Percentiles rank a stretch among this genome's conserved stretches.
These are phyloP conservation scores for Talaromyces sp. DNA, from an alignment of 2,329 filamentous ascomycete genomes.

Conservation along the genomic window DNA sequence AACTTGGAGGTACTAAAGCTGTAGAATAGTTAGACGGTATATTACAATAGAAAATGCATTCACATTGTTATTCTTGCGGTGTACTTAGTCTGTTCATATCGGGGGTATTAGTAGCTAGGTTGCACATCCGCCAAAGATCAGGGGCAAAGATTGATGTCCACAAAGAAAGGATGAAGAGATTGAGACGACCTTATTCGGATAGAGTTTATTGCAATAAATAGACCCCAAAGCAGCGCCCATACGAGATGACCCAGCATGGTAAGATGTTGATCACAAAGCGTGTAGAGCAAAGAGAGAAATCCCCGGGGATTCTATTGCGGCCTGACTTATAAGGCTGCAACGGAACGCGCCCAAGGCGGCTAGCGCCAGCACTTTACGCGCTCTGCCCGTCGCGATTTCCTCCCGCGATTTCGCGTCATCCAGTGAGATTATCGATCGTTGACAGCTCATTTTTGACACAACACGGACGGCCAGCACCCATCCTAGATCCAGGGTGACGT, in stretches of 20 bases:
- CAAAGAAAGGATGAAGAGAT: not conserved
- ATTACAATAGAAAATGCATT: not conserved
- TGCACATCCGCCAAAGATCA: not conserved
- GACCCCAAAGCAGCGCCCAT: not conserved
- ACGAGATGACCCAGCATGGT: not conserved
- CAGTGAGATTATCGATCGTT: not conserved
- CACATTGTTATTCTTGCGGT: not conserved
- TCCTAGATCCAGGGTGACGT: not conserved
- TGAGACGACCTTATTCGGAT: too few relatives aligned
- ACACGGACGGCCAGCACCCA: not conserved
- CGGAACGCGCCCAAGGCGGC: not conserved
- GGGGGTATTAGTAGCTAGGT: not conserved
- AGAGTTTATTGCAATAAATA: not conserved
- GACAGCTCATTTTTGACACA: slow-evolving; percentile 1
- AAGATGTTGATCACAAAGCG: not conserved
- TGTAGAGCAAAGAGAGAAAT: not conserved
- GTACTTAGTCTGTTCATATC: not conserved
- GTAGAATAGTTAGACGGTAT: not conserved
- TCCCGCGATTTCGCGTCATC: slow-evolving; percentile 13
- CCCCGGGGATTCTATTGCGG: not conserved
- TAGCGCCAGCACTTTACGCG: slow-evolving; percentile 9
- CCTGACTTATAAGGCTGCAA: not conserved
- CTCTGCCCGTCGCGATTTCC: slow-evolving; percentile 5
- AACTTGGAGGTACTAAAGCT: not conserved
- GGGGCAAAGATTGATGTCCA: not conserved